A percentile compares a stretch with the other conserved stretches of the same genome.
Evolutionary conservation across 305 asterid species (phyloP).

Genomic region (Rubia peregrina): DNA sequence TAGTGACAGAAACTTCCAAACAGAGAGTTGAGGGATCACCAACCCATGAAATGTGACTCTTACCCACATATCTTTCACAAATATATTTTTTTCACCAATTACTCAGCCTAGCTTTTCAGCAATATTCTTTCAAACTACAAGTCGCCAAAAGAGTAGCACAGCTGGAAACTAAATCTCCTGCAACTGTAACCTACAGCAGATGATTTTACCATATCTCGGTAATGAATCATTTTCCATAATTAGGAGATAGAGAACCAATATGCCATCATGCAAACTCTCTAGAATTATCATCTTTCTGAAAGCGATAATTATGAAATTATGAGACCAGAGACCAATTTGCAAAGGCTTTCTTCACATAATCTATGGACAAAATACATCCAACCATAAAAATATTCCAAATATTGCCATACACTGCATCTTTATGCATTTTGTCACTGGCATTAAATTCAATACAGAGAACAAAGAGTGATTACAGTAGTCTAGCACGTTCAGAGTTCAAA

Average conservation of each 20-base stretch:
- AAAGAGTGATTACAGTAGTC: neutral
- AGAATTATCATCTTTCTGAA: neutral
- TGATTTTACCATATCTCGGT: neutral
- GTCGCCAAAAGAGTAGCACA: neutral
- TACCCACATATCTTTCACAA: neutral
- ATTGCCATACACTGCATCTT: neutral
- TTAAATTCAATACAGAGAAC: neutral
- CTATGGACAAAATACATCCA: neutral
- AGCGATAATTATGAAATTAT: too few relatives aligned
- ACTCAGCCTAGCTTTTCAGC: neutral
- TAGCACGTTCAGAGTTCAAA: neutral
- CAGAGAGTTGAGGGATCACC: neutral
- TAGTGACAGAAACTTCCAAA: neutral
- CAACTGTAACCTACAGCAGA: neutral
- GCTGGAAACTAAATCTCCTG: neutral
- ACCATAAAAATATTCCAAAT: neutral
- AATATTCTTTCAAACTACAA: neutral
- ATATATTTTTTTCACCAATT: neutral
- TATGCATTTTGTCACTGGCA: neutral
- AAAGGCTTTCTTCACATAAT: neutral
- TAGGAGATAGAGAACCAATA: too few relatives aligned
- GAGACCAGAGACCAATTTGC: neutral
- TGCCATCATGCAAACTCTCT: neutral
- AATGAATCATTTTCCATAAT: neutral
- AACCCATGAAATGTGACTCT: neutral